Evolutionary conservation across 2,329 filamentous ascomycete genomes (phyloP), one percentile per base, ranked within the genome.

Genomic region (Trichoderma harzianum): DNA sequence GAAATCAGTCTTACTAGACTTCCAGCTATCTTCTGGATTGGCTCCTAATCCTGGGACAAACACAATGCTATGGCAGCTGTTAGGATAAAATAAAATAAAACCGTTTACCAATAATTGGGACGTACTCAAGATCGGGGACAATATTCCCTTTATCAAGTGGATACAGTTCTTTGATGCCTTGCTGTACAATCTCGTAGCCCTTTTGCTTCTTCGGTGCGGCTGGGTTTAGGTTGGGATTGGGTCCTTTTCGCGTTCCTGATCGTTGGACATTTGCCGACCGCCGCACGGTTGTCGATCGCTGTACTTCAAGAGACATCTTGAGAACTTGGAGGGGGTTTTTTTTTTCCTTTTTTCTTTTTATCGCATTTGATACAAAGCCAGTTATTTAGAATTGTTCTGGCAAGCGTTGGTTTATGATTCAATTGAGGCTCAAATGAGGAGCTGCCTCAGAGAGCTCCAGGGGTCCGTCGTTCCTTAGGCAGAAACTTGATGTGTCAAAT

Each of bases 41-140:
- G 82, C 81, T 1, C 80, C 83, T 14, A 84, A 72, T 1, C 83
- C 83, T 1, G 83, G 81, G 0, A 84, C 82, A 14, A 83, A 81
- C 2, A 84, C 80, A 36, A 84, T 83, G 57, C 81, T 80, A 78
- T 8, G 24, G 10, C 26, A 12, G 32, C 8, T 14, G 68, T 57
- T 24, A 57, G 8, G 6, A 11, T 30, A 24, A 62, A 18, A 8
- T 26, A 21, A 51, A 51, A n/a, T 7, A 62, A 18, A 18, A 5
- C 2, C 7, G 8, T 39, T 26, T 3, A 8, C 32, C 5, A 12
- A 24, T 8, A 39, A 14, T 7, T 8, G 28, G 8, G 43, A 65
- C 76, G 70, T 61, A 77, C 76, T 83, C 82, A 60, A 83, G 78
- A 30, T 83, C 81, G 0, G 82, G 78, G 16, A 74, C 72, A 32